Evolutionary conservation across 257 asterid genomes (phyloP).

Genomic region (Solanum pimpinellifolium): DNA sequence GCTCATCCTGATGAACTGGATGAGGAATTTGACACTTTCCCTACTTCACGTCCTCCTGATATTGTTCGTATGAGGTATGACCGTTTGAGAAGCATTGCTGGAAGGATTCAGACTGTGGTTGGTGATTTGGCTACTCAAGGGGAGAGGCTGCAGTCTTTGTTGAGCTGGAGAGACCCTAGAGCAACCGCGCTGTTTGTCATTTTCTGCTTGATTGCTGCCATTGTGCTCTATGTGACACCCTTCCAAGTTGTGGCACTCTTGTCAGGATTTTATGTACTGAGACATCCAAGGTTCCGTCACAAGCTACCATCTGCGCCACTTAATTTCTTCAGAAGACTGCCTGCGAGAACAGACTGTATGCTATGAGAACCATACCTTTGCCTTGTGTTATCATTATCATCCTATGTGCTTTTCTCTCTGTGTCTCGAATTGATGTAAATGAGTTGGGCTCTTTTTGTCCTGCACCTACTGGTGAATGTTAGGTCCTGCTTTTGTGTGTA

Average conservation of each 20-base stretch:
- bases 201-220: conserved; percentile 7
- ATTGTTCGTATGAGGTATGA: conserved; percentile 10
- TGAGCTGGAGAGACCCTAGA: conserved; percentile 15
- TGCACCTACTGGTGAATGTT: not conserved
- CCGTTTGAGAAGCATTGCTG: conserved; percentile 6
- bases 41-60: conserved; percentile 2
- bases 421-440: not conserved
- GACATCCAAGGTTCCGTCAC: conserved; percentile 10
- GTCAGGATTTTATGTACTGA: not conserved
- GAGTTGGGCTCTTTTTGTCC: not conserved
- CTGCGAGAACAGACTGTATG: conserved; percentile 8
- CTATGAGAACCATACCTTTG: not conserved
- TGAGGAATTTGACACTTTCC: conserved; percentile 13
- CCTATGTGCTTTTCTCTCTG: not conserved
- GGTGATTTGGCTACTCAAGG: conserved; percentile 14
- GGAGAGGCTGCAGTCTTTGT: conserved; percentile 4
- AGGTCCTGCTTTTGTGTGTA: not conserved
- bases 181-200: conserved; percentile 1
- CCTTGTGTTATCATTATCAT: not conserved
- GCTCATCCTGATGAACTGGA: conserved; percentile 8
- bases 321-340: conserved; percentile 6
- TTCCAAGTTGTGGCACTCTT: not conserved
- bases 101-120: conserved; percentile 8
- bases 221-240: not conserved
- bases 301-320: conserved; percentile 4